Evolutionary conservation across 2,329 filamentous ascomycete species (phyloP).

Genomic region (Parastagonospora nodorum): DNA sequence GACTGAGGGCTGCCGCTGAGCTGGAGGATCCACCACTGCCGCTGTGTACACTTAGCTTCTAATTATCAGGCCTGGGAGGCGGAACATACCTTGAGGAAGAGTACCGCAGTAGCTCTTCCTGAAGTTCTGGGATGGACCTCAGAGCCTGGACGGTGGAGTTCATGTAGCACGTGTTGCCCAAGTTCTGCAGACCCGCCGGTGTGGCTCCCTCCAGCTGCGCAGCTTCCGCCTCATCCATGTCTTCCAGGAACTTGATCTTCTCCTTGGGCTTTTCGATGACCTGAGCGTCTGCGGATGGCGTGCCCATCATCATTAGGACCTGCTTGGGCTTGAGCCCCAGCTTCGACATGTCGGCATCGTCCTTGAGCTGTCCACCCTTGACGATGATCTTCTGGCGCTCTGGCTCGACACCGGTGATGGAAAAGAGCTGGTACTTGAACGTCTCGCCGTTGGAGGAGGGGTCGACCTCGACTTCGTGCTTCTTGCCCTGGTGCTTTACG

Average conservation of each 20-base stretch:
- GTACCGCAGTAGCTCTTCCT: slow-evolving; percentile 74
- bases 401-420: slow-evolving; percentile 92
- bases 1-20: slow-evolving; percentile 45
- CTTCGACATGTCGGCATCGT: slow-evolving; percentile 85
- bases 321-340: slow-evolving; percentile 86
- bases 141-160: slow-evolving; percentile 96
- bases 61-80: background rate
- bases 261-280: slow-evolving; percentile 76
- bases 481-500: slow-evolving; percentile 94
- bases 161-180: slow-evolving; percentile 98
- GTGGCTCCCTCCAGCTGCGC: slow-evolving; percentile 82
- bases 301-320: slow-evolving; percentile 95
- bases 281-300: slow-evolving; percentile 68
- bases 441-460: slow-evolving; percentile 82
- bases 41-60: slow-evolving; percentile 25
- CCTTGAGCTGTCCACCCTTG: slow-evolving; percentile 92
- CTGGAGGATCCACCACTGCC: slow-evolving; percentile 36
- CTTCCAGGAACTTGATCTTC: slow-evolving; percentile 85
- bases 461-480: slow-evolving; percentile 92
- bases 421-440: slow-evolving; percentile 95
- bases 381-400: slow-evolving; percentile 95
- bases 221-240: slow-evolving; percentile 94
- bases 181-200: slow-evolving; percentile 85
- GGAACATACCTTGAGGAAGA: slow-evolving; percentile 42
- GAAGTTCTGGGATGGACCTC: slow-evolving; percentile 86